Conservation (phyloP, 768 basidiomycete genomes). For the Trametes villosa region DNA sequence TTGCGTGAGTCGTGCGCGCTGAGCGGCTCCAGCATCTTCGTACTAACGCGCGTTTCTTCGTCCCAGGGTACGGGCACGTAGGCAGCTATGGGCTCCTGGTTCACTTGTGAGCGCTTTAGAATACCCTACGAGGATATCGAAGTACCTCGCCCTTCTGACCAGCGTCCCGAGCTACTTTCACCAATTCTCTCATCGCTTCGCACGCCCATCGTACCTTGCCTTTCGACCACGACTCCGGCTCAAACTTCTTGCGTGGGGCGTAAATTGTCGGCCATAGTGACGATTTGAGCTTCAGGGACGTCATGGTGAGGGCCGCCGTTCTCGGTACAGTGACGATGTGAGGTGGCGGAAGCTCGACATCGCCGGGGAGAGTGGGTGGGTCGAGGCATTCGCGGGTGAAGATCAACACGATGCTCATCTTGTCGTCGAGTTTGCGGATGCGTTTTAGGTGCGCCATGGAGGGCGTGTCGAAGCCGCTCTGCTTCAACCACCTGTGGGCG, state of each 20-base stretch:
- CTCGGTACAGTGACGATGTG: slow-evolving; percentile 67
- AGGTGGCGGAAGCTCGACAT: slow-evolving; percentile 52
- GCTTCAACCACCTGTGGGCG: slow-evolving; percentile 67
- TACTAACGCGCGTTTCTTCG: slow-evolving; percentile 28
- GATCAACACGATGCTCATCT: slow-evolving; percentile 59
- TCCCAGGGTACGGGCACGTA: slow-evolving; percentile 63
- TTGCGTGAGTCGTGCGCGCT: slow-evolving; percentile 72
- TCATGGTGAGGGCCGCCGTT: slow-evolving; percentile 65
- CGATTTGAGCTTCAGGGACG: slow-evolving; percentile 68
- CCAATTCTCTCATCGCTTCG: slow-evolving; percentile 60
- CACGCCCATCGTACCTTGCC: slow-evolving; percentile 76
- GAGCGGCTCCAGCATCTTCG: slow-evolving; percentile 41
- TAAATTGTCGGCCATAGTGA: slow-evolving; percentile 87
- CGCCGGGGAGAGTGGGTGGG: slow-evolving; percentile 55
- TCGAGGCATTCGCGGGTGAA: slow-evolving; percentile 32
- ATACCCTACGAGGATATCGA: not conserved
- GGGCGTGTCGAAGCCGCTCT: slow-evolving; percentile 59
- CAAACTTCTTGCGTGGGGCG: slow-evolving; percentile 69
- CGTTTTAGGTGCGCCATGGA: slow-evolving; percentile 78
- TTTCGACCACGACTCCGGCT: slow-evolving; percentile 67
- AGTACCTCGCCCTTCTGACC: slow-evolving; percentile 60
- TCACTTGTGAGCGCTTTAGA: not conserved
- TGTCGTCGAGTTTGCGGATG: slow-evolving; percentile 57
- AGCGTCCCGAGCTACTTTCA: slow-evolving; percentile 54
- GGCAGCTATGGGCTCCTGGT: slow-evolving; percentile 75